Evolutionary conservation across 2,329 filamentous ascomycete species (phyloP).

Genomic region (Pseudonectria buxi): DNA sequence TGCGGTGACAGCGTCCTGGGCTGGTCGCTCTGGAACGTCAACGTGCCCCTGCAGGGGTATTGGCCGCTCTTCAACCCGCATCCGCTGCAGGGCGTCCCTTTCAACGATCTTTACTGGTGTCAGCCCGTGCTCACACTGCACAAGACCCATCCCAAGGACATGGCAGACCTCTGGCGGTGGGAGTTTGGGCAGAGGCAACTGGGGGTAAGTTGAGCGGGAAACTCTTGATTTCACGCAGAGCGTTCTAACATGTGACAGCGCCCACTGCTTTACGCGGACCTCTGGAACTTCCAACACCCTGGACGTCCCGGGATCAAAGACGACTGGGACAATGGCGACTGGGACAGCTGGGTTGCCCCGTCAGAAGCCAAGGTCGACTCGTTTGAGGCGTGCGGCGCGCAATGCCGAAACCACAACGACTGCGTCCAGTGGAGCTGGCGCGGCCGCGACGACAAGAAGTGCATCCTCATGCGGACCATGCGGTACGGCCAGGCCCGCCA

Average conservation of each 20-base stretch:
- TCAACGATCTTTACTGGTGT: slow-evolving; percentile 41
- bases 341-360: slow-evolving; percentile 22
- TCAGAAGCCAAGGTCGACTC: slow-evolving; percentile 20
- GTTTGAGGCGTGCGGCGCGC: slow-evolving; percentile 21
- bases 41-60: slow-evolving; percentile 38
- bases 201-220: slow-evolving; percentile 21
- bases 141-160: slow-evolving; percentile 40
- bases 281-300: slow-evolving; percentile 31
- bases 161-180: slow-evolving; percentile 43
- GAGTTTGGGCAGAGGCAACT: slow-evolving; percentile 26
- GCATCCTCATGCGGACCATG: slow-evolving; percentile 22
- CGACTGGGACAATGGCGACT: slow-evolving; percentile 28
- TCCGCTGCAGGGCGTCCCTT: slow-evolving; percentile 42
- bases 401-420: slow-evolving; percentile 17
- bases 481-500: slow-evolving; percentile 19
- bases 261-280: slow-evolving; percentile 31
- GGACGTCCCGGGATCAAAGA: slow-evolving; percentile 15
- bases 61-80: slow-evolving; percentile 46
- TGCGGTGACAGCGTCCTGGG: slow-evolving; percentile 48
- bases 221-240: neutral
- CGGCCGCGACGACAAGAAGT: slow-evolving; percentile 24
- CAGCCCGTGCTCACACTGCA: slow-evolving; percentile 44
- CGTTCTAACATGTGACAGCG: slow-evolving; percentile 19
- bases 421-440: slow-evolving; percentile 28
- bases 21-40: slow-evolving; percentile 37